phyloP scores from a whole-genome alignment of 768 basidiomycete species.

The Mycena chlorophos region DNA sequence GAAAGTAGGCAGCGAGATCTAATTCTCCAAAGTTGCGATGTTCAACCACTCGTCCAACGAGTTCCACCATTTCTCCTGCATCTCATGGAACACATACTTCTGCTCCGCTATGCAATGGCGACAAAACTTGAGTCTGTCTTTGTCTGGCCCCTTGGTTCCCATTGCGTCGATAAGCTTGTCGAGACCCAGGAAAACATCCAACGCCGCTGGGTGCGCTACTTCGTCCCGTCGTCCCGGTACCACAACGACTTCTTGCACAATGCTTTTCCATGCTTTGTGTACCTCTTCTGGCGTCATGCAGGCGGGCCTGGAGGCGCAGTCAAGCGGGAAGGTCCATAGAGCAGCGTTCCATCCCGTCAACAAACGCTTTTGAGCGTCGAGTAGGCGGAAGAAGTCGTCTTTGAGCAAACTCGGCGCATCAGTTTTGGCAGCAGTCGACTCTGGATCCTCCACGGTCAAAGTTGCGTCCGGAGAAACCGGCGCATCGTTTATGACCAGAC shows the following conservation, averaged over 20 bases:
- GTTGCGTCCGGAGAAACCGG: slow-evolving; percentile 3
- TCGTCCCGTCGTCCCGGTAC: background rate
- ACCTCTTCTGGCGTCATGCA: too few species aligned
- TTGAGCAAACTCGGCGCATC: background rate
- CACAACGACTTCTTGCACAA: background rate
- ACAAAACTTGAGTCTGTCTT: background rate
- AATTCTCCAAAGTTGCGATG: too few species aligned
- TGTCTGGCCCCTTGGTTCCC: background rate
- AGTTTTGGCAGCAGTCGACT: too few species aligned
- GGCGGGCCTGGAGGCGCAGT: too few species aligned
- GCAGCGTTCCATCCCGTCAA: slow-evolving; percentile 12
- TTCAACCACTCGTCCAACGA: slow-evolving; percentile 5
- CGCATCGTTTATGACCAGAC: background rate
- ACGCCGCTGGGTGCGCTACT: background rate
- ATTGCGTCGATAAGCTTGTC: background rate
- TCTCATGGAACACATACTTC: background rate
- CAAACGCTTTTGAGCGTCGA: slow-evolving; percentile 16
- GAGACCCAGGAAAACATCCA: background rate
- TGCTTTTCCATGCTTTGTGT: background rate
- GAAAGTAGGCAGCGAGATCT: too few species aligned
- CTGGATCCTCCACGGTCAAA: too few species aligned
- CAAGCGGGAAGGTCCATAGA: background rate
- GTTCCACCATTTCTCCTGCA: slow-evolving; percentile 1
- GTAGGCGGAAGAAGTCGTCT: slow-evolving; percentile 11
- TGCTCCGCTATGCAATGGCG: background rate